Evolutionary conservation across 768 basidiomycete genomes (phyloP), one percentile per base, ranked within the genome.

Genomic region (Leucocoprinus sp.): DNA sequence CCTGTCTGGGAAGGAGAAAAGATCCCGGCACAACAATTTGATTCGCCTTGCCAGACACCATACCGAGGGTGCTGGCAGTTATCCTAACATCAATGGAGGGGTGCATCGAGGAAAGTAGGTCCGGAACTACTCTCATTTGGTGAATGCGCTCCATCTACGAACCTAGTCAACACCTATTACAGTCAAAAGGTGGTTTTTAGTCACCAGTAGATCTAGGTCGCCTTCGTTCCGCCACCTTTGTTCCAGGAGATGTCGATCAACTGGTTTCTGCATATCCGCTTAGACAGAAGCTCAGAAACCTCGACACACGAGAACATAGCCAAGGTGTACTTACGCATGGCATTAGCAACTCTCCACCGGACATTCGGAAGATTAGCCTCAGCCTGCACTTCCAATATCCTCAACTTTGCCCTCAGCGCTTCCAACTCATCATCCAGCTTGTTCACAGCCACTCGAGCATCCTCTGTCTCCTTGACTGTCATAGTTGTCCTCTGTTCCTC

Each of bases 41-140:
- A 49, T 69, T 57, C 27, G 55, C 57, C 52, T 69, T 69, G 58
- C 61, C 29, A 54, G 55, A 34, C 55, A 57, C 38, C 63, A 63
- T 27, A 62, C 64, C n/a, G 49, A 46, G 15, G 55, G 54, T 61
- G 14, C 55, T 62, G 2, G 66, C 77, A 17, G 74, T 71, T 41
- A 93, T 62, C 19, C 76, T 80, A 9, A 97, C 65, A 57, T 95
- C 89, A 28, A 90, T 56, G 14, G 78, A 75, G 0, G 91, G 90
- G 41, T 73, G 76, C 6, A 95, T 58, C 28, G 67, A 67, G 0
- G 87, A 78, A 14, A 97, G 60, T 8, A 93, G 66, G 57, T 99
- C 95, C 0, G 95, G 93, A 2, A 96, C 71, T 47, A 98, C 82
- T 40, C 82, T 66, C 90, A 96, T 91, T 65, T 93, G 88, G 54